These are phyloP conservation scores for Phoma sp. DNA, from an alignment of 2,329 filamentous ascomycete genomes.

Conservation along the genomic window DNA sequence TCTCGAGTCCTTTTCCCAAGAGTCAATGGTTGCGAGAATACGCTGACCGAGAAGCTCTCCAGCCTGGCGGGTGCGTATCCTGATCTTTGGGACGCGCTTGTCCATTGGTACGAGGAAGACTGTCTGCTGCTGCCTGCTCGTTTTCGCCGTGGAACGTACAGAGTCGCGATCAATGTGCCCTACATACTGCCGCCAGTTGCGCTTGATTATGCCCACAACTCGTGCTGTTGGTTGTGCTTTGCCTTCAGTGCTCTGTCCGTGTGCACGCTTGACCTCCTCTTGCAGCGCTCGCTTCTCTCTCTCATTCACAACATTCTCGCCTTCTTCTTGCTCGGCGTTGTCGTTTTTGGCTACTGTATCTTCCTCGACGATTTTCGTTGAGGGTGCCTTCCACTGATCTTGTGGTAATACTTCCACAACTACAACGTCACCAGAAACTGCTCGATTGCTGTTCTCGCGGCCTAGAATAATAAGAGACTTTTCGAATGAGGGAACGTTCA, in stretches of 20 bases:
- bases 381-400: constrained; percentile 96
- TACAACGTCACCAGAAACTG: constrained; percentile 89
- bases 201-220: constrained; percentile 89
- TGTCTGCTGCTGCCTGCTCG: constrained; percentile 84
- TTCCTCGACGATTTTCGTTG: constrained; percentile 94
- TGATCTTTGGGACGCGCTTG: constrained; percentile 95
- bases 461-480: constrained; percentile 87
- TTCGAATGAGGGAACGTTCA: constrained; percentile 88
- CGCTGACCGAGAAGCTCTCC: constrained; percentile 88
- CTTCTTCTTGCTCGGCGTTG: constrained; percentile 83
- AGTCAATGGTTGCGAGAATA: constrained; percentile 89
- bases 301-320: constrained; percentile 78
- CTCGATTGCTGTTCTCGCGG: constrained; percentile 93
- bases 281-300: constrained; percentile 85
- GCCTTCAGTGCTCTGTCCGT: constrained; percentile 76
- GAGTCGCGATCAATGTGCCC: constrained; percentile 92
- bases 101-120: constrained; percentile 98
- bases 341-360: constrained; percentile 91
- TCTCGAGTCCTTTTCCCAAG: constrained; percentile 91
- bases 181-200: constrained; percentile 98
- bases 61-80: constrained; percentile 88
- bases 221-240: constrained; percentile 87
- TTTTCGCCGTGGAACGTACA: constrained; percentile 72
- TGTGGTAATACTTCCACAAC: constrained; percentile 92
- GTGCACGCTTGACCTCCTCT: constrained; percentile 86